Percentiles rank a stretch among this genome's conserved stretches.
Evolutionary conservation across 2,329 filamentous ascomycete genomes (phyloP).

Genomic region (Aureobasidium sp.): DNA sequence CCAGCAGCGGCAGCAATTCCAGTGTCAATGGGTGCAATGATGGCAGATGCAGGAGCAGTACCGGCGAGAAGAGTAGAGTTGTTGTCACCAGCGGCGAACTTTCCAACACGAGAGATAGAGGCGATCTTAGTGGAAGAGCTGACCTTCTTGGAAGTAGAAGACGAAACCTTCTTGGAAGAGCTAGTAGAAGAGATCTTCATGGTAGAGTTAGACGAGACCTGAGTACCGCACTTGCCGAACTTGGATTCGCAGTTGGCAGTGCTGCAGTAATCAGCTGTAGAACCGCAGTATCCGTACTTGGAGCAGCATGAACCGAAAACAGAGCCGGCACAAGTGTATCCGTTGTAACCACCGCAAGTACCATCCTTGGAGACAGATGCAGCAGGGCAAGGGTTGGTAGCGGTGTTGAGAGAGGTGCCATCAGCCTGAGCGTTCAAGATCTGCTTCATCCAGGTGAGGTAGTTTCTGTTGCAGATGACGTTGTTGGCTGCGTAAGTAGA

Average conservation of each 20-base stretch:
- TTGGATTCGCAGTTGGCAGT: conserved; percentile 1
- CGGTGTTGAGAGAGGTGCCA: conserved; percentile 17
- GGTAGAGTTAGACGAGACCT: background rate
- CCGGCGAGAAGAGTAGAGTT: conserved; percentile 1
- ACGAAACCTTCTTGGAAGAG: background rate
- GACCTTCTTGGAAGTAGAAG: background rate
- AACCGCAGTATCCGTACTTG: conserved; percentile 12
- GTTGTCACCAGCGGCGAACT: background rate
- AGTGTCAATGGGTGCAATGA: background rate
- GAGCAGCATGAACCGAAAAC: conserved; percentile 16
- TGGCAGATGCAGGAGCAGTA: background rate
- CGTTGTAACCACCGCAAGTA: conserved; percentile 16
- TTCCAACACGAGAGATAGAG: background rate
- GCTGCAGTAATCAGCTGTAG: conserved; percentile 10
- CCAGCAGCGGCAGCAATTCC: background rate
- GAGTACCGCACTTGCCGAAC: conserved; percentile 3
- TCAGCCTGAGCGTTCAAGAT: conserved; percentile 26
- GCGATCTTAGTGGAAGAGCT: background rate
- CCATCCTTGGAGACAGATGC: conserved; percentile 16
- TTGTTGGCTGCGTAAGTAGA: conserved; percentile 43
- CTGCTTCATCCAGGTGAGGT: conserved; percentile 42
- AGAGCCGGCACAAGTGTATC: conserved; percentile 16
- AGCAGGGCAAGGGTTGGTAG: conserved; percentile 11
- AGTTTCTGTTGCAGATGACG: conserved; percentile 35
- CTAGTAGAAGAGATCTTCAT: background rate